Evolutionary conservation across 306 rosid genomes (phyloP), one percentile per base, ranked within the genome.

Genomic region (Pueraria montana): DNA sequence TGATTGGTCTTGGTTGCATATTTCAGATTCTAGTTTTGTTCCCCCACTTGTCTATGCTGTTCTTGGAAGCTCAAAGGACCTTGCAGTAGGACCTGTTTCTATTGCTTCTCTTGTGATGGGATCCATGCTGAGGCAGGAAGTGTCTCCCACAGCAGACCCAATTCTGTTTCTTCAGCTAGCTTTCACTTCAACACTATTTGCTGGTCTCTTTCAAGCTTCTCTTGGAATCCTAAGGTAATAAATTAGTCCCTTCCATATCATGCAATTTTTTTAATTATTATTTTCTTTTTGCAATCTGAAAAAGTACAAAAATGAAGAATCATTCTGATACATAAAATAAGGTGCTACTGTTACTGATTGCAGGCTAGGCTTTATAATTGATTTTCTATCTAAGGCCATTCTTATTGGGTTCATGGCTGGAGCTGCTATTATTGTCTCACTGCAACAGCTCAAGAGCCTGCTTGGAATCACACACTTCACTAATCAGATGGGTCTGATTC

Each of bases 21-120:
- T 45, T 82, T 71, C 78, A 96, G 99, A 96, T 91, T 96, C 99
- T 13, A 96, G 99, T 86, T 96, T 96, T 85, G 99, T 96, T 78
- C 99, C 99, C 11, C 99, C 99, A 52, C 85, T 96, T 68, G 87
- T 96, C 55, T 96, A 96, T 82, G 96, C 99, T 71, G 92, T 92
- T 34, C 90, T 96, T 74, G 99, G 99, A 84, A 94, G 99, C 86
- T 96, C 99, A 42, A 93, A 86, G 87, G 97, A 96, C 87, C 87
- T 96, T 2, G 99, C 98, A 7, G 99, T 96, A 16, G 99, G 99
- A 34, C 99, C 98, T n/a, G 99, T 93, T 43, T 96, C 99, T 2
- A 93, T 96, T 77, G 99, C 99, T 38, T 96, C 99, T 30, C 96
- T 96, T 32, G 93, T 96, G 11, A 13, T 96, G 70, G 98, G 99